Base-by-base conservation (phyloP, 768 basidiomycete species). In the Rhodotorula diobovata region DNA sequence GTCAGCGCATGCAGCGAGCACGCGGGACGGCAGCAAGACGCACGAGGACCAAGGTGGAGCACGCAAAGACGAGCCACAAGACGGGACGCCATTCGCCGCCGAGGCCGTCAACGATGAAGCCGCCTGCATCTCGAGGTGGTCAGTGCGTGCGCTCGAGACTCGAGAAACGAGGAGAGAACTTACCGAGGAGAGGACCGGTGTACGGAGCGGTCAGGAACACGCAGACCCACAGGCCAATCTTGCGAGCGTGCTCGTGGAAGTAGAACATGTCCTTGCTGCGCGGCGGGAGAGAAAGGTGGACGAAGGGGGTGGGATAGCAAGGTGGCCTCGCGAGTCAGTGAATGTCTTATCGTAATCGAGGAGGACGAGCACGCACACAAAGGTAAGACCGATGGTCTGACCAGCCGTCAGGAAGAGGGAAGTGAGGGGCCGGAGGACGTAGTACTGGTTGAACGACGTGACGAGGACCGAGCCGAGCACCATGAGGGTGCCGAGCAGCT, bases 51-150 rank as follows among this genome's bases (percentile, higher is more conserved):
- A n/a, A 15, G 34, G 34, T 37, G n/a, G 50, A 66, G 37, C 46
- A 60, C 23, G 74, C 74, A 54, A 75, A 75, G n/a, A 75, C 70
- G 57, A 75, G 56, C 74, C 74, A 75, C 2, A 75, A 30, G 14
- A 72, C 70, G 4, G 67, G 67, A 6, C 74, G 67, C 74, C 74
- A 75, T 20, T 63, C 54, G 41, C 60, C 62, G 46, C 51, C n/a
- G 43, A 75, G 67, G 32, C 50, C 55, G 21, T 35, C 20, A 28
- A 75, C 63, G 63, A 72, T 68, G 61, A 69, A 72, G 16, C 73
- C 69, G 41, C 68, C n/a, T n/a, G n/a, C n/a, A n/a, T n/a, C n/a
- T n/a, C n/a, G n/a, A n/a, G n/a, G n/a, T n/a, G n/a, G n/a, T n/a
- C n/a, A n/a, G n/a, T n/a, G n/a, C n/a, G n/a, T n/a, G n/a, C n/a